phyloP scores from a whole-genome alignment of 1,139 yeast genomes.

The Pichia sp. region DNA sequence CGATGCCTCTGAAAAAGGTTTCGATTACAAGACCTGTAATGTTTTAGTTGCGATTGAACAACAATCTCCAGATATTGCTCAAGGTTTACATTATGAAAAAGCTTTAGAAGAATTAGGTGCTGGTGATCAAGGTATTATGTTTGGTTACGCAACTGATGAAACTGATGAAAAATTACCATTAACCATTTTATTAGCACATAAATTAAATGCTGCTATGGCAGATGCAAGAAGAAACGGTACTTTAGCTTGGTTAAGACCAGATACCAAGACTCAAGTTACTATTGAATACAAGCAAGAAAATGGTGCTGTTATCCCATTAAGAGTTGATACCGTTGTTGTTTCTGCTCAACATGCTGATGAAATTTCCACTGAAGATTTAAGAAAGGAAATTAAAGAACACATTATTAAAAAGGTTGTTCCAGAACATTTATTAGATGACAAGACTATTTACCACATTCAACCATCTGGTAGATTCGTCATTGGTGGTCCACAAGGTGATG shows the following conservation, averaged over 20 bases:
- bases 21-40: slow-evolving; percentile 98
- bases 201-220: slow-evolving; percentile 94
- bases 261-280: slow-evolving; percentile 99
- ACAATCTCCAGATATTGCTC: slow-evolving; percentile 98
- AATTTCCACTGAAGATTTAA: slow-evolving; percentile 86
- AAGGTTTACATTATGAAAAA: slow-evolving; percentile 96
- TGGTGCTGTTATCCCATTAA: slow-evolving; percentile 91
- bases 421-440: slow-evolving; percentile 81
- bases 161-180: slow-evolving; percentile 96
- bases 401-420: slow-evolving; percentile 91
- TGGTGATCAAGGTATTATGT: slow-evolving; percentile 99
- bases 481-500: slow-evolving; percentile 99
- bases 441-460: slow-evolving; percentile 95
- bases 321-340: slow-evolving; percentile 96
- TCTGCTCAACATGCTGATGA: slow-evolving; percentile 98
- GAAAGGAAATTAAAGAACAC: slow-evolving; percentile 69
- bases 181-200: slow-evolving; percentile 90
- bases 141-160: slow-evolving; percentile 99
- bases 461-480: slow-evolving; percentile 99
- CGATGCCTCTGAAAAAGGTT: slow-evolving; percentile 93
- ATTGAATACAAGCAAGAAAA: slow-evolving; percentile 89
- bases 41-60: slow-evolving; percentile 98
- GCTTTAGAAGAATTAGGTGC: slow-evolving; percentile 98
- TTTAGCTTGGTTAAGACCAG: slow-evolving; percentile 97
- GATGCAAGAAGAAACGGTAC: slow-evolving; percentile 95